phyloP scores from a whole-genome alignment of 805 yeast species.

The Kodamaea hsintzibuensis region DNA sequence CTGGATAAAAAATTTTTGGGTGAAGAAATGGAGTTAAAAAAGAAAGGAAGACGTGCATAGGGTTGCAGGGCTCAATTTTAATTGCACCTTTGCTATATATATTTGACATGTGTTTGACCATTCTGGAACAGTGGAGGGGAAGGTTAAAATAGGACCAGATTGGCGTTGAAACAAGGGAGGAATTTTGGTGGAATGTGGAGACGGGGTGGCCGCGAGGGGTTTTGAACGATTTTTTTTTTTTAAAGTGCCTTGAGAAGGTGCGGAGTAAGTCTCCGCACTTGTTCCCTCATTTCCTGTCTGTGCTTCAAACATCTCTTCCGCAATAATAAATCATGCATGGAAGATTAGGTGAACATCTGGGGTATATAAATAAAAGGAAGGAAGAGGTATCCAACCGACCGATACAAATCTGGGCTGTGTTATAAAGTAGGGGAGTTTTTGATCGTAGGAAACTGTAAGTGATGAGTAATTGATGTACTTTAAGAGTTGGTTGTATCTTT shows the following conservation, averaged over 20 bases:
- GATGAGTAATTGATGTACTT: no score
- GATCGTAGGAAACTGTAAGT: no score
- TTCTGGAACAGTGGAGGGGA: constrained; percentile 1
- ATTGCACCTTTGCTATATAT: background rate
- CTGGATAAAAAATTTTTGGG: background rate
- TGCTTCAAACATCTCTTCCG: background rate
- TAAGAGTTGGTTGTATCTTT: no score
- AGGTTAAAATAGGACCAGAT: background rate
- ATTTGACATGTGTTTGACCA: constrained; percentile 2
- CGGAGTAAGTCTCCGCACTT: background rate
- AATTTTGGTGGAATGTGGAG: background rate
- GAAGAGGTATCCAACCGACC: no score
- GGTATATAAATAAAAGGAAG: background rate
- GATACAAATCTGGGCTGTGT: no score
- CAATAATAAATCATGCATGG: background rate
- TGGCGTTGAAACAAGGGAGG: background rate
- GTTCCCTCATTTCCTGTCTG: background rate
- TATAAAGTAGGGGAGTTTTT: no score
- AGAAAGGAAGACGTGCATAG: background rate
- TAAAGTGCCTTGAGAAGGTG: background rate
- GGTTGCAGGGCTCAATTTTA: background rate
- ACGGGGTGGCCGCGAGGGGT: background rate
- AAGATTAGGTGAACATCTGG: background rate
- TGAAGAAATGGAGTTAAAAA: background rate
- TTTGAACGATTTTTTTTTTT: background rate